Percentiles rank a stretch among this genome's conserved stretches.
Conservation (phyloP, 106 monocot species). For the Gastrodia elata region DNA sequence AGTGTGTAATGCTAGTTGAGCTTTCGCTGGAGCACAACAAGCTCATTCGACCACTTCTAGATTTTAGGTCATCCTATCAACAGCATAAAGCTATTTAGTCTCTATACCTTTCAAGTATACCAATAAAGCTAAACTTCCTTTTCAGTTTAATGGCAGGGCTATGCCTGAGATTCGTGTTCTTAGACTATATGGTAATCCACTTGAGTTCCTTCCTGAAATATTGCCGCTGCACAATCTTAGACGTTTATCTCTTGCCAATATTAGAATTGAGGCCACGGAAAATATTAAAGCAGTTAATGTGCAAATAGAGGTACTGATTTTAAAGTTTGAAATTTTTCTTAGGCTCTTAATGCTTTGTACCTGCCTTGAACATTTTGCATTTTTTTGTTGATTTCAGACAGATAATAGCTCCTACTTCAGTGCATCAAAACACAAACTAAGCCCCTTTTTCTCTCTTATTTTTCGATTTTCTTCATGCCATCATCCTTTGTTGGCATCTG, state of each 20-base stretch:
- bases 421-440: constrained; percentile 83
- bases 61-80: constrained; percentile 81
- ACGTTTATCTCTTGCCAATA: constrained; percentile 89
- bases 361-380: constrained; percentile 2
- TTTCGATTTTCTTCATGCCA: constrained; percentile 99
- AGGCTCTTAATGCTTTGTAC: neutral
- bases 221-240: constrained; percentile 78
- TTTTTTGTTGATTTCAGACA: constrained; percentile 39
- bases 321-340: constrained; percentile 3
- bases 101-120: constrained; percentile 4
- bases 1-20: constrained; percentile 82
- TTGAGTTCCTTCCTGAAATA: constrained; percentile 99
- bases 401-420: constrained; percentile 79
- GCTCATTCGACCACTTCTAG: constrained; percentile 87
- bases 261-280: constrained; percentile 87
- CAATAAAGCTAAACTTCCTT: constrained; percentile 28
- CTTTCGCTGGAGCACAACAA: constrained; percentile 91
- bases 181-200: constrained; percentile 91
- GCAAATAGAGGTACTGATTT: constrained; percentile 72
- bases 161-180: constrained; percentile 83
- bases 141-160: constrained; percentile 74
- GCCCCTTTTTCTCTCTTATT: constrained; percentile 88
- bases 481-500: constrained; percentile 95
- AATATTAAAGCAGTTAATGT: constrained; percentile 77
- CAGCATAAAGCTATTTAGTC: constrained; percentile 1